A percentile compares a stretch with the other conserved stretches of the same genome.
These are phyloP conservation scores for Paecilomyces fulvus DNA, from an alignment of 2,329 filamentous ascomycete genomes.

Conservation along the genomic window DNA sequence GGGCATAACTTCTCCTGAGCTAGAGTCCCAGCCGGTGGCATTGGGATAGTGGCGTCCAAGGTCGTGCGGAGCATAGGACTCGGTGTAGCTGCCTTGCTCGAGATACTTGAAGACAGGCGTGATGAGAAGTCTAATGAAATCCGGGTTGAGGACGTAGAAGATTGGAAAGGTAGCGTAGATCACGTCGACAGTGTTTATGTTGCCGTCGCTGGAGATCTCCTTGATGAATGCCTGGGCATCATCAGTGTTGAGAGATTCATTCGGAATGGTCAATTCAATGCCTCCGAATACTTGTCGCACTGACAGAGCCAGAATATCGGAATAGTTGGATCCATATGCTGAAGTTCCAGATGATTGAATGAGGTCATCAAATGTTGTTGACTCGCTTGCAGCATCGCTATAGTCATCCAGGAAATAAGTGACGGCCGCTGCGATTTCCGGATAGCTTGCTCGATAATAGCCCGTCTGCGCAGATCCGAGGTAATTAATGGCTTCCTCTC, in stretches of 20 bases:
- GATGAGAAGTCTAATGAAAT: slow-evolving; percentile 32
- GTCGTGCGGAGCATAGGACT: slow-evolving; percentile 28
- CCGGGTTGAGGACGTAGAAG: slow-evolving; percentile 31
- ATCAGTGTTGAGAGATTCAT: slow-evolving; percentile 20
- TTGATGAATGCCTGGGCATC: slow-evolving; percentile 27
- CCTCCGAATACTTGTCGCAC: slow-evolving; percentile 35
- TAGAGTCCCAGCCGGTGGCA: slow-evolving; percentile 24
- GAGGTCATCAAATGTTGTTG: slow-evolving; percentile 24
- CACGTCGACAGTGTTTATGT: slow-evolving; percentile 35
- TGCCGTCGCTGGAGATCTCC: slow-evolving; percentile 33
- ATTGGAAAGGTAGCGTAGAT: slow-evolving; percentile 32
- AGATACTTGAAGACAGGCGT: slow-evolving; percentile 26
- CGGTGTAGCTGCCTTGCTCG: slow-evolving; percentile 27
- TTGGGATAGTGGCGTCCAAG: slow-evolving; percentile 29
- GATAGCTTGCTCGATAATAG: slow-evolving; percentile 31
- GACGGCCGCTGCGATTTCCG: slow-evolving; percentile 25
- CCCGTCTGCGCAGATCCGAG: slow-evolving; percentile 30
- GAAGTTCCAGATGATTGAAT: slow-evolving; percentile 6
- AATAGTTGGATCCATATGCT: slow-evolving; percentile 30
- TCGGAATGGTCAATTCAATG: slow-evolving; percentile 33
- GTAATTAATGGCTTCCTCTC: slow-evolving; percentile 35
- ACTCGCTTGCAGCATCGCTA: slow-evolving; percentile 26
- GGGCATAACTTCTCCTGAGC: slow-evolving; percentile 27
- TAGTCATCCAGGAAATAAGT: slow-evolving; percentile 35
- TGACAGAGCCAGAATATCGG: slow-evolving; percentile 34